Base-by-base conservation (phyloP, 352 stramenopile species). In the Aphanomyces cochlioides region DNA sequence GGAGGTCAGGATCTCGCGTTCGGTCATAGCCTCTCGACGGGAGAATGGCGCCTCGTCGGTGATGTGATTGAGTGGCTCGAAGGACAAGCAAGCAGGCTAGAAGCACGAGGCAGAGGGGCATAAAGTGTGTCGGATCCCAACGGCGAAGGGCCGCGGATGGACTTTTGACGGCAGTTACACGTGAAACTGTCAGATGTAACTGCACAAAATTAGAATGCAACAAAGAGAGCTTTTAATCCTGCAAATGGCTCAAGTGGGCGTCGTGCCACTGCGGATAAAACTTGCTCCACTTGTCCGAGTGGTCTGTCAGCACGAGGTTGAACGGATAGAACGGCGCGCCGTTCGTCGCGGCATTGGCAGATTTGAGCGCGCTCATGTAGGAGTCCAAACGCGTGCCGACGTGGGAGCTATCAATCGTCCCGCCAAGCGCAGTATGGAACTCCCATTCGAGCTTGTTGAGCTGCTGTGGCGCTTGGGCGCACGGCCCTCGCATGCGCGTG, bases 271-370 rank as follows among this genome's bases (percentile, higher is more conserved):
- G 50, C 15, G 50, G 50, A 28, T 58, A 58, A 8, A 19, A 58
- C 50, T 8, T 12, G 50, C 50, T 19, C 50, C 50, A 58, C 50
- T 58, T 58, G 50, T 58, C 50, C 17, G 50, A 58, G 17, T 58
- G 50, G 50, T 58, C 50, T 12, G 50, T 58, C 15, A 58, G 17
- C 1, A 58, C 50, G 7, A 58, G 7, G 50, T 58, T 58, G 50
- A 58, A 58, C 7, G 50, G 50, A 58, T 37, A 58, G 50, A 37
- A 58, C 1, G 50, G 50, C 17, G 50, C 15, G 13, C 45, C 13
- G 50, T 36, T 19, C 15, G 8, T 58, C 17, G 7, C 50, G 50
- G 19, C 17, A 28, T 58, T 58, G 15, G 8, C 17, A 17, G 50
- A 37, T 36, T 58, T 8, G 15, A 58, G 50, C 10, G 7, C 50